These are phyloP conservation scores for Talaromyces sp. DNA, from an alignment of 2,329 filamentous ascomycete genomes.

Conservation along the genomic window DNA sequence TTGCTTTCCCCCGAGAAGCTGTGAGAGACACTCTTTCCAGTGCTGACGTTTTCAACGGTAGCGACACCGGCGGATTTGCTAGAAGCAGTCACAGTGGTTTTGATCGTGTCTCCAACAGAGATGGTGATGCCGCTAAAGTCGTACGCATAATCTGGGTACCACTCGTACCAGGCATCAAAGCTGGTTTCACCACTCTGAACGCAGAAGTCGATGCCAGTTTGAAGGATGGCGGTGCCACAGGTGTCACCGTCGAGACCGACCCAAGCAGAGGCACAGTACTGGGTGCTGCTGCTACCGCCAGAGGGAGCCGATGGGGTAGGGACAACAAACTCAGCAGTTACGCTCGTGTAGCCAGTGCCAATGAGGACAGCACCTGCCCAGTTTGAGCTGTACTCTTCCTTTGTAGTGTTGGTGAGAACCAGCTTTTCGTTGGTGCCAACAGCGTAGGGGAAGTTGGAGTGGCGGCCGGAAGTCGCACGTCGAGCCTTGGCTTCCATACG, in stretches of 20 bases:
- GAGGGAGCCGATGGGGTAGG: slow-evolving; percentile 44
- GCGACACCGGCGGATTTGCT: slow-evolving; percentile 34
- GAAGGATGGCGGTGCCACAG: slow-evolving; percentile 51
- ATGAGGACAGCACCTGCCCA: slow-evolving; percentile 58
- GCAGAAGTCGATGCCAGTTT: slow-evolving; percentile 56
- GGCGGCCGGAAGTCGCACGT: slow-evolving; percentile 5
- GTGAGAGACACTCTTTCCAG: slow-evolving; percentile 50
- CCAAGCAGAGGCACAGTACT: slow-evolving; percentile 47
- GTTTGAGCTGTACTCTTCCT: slow-evolving; percentile 47
- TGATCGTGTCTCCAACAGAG: slow-evolving; percentile 5
- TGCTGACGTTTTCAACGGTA: slow-evolving; percentile 49
- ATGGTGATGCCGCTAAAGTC: slow-evolving; percentile 12
- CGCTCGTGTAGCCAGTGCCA: slow-evolving; percentile 45
- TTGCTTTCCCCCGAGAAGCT: slow-evolving; percentile 36
- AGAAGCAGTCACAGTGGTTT: slow-evolving; percentile 6
- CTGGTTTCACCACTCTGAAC: slow-evolving; percentile 32
- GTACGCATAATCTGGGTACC: slow-evolving; percentile 44
- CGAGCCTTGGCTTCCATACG: slow-evolving; percentile 6
- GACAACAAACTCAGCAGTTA: slow-evolving; percentile 46
- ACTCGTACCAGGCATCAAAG: slow-evolving; percentile 59
- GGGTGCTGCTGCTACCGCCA: slow-evolving; percentile 35
- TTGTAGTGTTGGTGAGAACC: slow-evolving; percentile 3
- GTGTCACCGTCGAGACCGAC: slow-evolving; percentile 60
- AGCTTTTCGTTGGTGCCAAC: neutral
- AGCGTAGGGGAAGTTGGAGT: slow-evolving; percentile 6